Evolutionary conservation across 2,329 filamentous ascomycete species (phyloP).

Genomic region (Celoporthe dispersa): DNA sequence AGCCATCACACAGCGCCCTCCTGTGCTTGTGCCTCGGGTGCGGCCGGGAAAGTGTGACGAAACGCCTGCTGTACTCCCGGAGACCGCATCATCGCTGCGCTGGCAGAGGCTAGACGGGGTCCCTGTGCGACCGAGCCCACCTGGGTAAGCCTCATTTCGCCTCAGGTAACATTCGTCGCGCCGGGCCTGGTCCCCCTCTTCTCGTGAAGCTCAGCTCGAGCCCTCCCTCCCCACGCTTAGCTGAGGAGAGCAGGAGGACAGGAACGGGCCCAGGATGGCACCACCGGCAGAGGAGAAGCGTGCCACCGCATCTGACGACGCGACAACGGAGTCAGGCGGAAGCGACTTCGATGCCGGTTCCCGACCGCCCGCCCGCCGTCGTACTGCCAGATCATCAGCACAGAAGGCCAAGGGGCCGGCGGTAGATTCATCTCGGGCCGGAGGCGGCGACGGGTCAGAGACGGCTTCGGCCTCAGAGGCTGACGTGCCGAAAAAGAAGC

Average conservation of each 20-base stretch:
- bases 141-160: neutral
- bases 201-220: neutral
- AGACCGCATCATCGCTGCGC: neutral
- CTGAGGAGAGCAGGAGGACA: too few species aligned
- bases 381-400: constrained; percentile 20
- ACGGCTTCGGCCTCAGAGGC: constrained; percentile 14
- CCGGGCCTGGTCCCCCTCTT: neutral
- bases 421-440: neutral
- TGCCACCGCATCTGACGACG: constrained; percentile 20
- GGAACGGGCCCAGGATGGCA: too few species aligned
- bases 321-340: constrained; percentile 16
- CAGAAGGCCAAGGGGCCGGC: neutral
- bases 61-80: neutral
- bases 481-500: neutral
- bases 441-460: constrained; percentile 10
- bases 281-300: constrained; percentile 9
- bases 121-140: neutral
- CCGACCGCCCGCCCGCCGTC: constrained; percentile 15
- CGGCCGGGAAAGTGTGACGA: neutral
- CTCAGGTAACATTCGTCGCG: neutral
- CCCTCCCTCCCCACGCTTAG: neutral
- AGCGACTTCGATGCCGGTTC: constrained; percentile 18
- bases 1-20: neutral
- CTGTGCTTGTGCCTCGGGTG: neutral
- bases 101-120: neutral